Percentiles rank a stretch among this genome's conserved stretches.
These are phyloP conservation scores for Lolium rigidum DNA, from an alignment of 176 grass and related monocot species.

Conservation along the genomic window DNA sequence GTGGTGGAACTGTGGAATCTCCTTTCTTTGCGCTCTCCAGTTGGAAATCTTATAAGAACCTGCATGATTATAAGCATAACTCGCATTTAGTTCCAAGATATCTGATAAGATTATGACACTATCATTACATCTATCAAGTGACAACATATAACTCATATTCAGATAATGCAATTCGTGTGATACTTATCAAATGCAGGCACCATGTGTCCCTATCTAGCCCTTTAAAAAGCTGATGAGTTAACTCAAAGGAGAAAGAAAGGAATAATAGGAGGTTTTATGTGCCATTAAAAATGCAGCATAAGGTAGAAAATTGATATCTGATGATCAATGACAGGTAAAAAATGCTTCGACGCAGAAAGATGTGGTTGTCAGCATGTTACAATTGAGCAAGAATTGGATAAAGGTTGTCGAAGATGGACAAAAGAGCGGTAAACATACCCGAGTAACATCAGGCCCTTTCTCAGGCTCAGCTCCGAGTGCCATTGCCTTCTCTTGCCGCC, in stretches of 20 bases:
- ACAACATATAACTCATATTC: constrained; percentile 28
- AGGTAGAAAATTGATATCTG: neutral
- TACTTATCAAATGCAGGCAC: neutral
- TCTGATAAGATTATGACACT: neutral
- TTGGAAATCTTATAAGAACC: constrained; percentile 94
- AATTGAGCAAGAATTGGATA: constrained; percentile 26
- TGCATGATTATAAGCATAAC: constrained; percentile 41
- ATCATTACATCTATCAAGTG: constrained; percentile 16
- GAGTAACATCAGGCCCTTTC: constrained; percentile 90
- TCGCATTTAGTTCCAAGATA: constrained; percentile 15
- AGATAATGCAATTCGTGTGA: constrained; percentile 5
- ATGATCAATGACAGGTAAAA: constrained; percentile 3
- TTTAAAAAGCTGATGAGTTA: constrained; percentile 12
- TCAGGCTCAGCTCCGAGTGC: constrained; percentile 92
- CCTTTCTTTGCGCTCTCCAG: constrained; percentile 93
- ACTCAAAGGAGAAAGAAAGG: neutral
- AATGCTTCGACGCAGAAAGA: constrained; percentile 5
- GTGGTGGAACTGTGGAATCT: constrained; percentile 70
- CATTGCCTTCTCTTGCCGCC: constrained; percentile 96
- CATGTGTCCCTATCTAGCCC: neutral
- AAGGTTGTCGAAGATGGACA: neutral
- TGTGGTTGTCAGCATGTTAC: constrained; percentile 13
- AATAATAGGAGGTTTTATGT: neutral
- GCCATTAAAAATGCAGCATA: constrained; percentile 21
- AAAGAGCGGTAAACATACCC: constrained; percentile 56